A percentile compares a stretch with the other conserved stretches of the same genome.
Conservation (phyloP, 106 monocot genomes). For the Acanthochlamys bracteata region DNA sequence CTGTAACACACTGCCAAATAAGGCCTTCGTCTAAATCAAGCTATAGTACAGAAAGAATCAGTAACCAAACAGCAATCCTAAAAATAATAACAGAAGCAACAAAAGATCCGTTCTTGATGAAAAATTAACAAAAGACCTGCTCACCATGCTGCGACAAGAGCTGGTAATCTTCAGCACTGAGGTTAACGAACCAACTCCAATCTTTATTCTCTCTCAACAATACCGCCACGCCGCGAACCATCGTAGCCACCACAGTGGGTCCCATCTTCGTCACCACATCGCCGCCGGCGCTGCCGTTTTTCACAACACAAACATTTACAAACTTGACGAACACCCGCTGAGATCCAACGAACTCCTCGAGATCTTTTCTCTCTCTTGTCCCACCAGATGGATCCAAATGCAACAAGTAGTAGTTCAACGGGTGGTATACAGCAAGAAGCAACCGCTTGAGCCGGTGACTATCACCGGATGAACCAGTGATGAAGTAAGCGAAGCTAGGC, state of each 20-base stretch:
- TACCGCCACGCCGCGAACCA: conserved; percentile 1
- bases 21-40: background rate
- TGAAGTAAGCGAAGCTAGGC: conserved; percentile 56
- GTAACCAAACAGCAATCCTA: background rate
- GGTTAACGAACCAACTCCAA: conserved; percentile 15
- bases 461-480: conserved; percentile 55
- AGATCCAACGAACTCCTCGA: conserved; percentile 3
- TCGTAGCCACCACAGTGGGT: conserved; percentile 8
- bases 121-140: background rate
- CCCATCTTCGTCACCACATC: conserved; percentile 6
- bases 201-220: conserved; percentile 7
- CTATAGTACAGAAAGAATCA: background rate
- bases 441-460: conserved; percentile 39
- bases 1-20: background rate
- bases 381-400: conserved; percentile 41
- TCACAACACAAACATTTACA: conserved; percentile 5
- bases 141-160: conserved; percentile 14
- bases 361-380: conserved; percentile 29
- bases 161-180: conserved; percentile 9
- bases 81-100: background rate
- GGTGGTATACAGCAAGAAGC: conserved; percentile 67
- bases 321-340: conserved; percentile 1
- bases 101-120: no score
- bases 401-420: conserved; percentile 65
- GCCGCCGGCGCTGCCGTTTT: background rate